Conservation (phyloP, 345 rosid genomes). For the Mallotus nudiflorus region DNA sequence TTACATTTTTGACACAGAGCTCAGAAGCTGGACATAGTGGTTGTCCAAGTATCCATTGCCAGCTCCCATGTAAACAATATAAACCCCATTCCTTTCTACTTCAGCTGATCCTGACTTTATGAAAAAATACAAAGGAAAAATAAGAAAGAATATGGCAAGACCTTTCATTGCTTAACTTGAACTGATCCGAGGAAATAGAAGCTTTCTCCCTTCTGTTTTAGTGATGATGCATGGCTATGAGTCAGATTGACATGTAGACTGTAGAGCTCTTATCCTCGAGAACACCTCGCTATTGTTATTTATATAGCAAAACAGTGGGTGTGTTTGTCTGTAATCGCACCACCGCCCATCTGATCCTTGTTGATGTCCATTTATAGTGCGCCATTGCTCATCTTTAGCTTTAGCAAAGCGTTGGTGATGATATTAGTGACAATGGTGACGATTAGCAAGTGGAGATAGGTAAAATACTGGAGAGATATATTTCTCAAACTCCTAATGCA, state of each 20-base stretch:
- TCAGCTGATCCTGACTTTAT: constrained; percentile 22
- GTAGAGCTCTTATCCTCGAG: neutral
- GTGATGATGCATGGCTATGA: neutral
- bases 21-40: constrained; percentile 48
- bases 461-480: neutral
- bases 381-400: constrained; percentile 23
- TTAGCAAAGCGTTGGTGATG: constrained; percentile 12
- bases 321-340: neutral
- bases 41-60: constrained; percentile 31
- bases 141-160: constrained; percentile 4
- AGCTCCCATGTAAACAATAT: constrained; percentile 73
- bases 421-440: constrained; percentile 5
- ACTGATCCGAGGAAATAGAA: neutral
- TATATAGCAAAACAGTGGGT: constrained; percentile 19
- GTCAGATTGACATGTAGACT: neutral
- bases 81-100: constrained; percentile 38
- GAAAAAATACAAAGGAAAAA: constrained; percentile 23
- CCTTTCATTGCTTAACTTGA: constrained; percentile 43
- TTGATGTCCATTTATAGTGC: constrained; percentile 39
- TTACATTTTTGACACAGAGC: constrained; percentile 47
- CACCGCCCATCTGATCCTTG: neutral
- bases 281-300: neutral
- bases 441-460: neutral
- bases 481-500: neutral
- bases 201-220: neutral